Conservation (phyloP, 306 rosid genomes). For the Acmispon strigosus region DNA sequence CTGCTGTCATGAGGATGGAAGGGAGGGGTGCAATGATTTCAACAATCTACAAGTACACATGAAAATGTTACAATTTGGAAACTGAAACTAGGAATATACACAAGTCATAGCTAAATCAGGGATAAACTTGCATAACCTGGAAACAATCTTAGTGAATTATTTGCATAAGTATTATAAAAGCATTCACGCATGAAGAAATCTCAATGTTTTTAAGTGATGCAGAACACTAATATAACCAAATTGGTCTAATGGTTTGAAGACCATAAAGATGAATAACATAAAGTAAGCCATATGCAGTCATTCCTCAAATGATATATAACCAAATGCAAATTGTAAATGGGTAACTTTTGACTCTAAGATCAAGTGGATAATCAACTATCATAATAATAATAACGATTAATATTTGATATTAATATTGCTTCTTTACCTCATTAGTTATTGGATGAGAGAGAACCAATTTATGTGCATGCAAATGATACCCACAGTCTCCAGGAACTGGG, state of each 20-base stretch:
- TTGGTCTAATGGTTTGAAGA: not conserved
- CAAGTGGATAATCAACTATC: too few relatives aligned
- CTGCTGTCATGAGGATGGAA: constrained; percentile 35
- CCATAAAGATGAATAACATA: not conserved
- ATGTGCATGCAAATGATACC: constrained; percentile 81
- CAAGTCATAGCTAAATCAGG: too few relatives aligned
- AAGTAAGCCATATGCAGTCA: not conserved
- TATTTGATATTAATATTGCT: too few relatives aligned
- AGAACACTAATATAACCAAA: not conserved
- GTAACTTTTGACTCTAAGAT: not conserved
- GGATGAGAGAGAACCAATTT: constrained; percentile 63
- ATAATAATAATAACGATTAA: too few relatives aligned
- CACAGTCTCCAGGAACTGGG: constrained; percentile 95
- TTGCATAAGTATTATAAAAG: too few relatives aligned
- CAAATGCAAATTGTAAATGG: not conserved
- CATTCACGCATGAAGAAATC: too few relatives aligned
- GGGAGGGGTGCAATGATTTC: constrained; percentile 64
- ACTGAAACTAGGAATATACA: not conserved
- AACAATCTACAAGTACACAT: constrained; percentile 35
- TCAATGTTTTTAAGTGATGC: too few relatives aligned
- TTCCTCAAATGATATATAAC: not conserved
- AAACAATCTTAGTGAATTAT: too few relatives aligned
- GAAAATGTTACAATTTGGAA: not conserved
- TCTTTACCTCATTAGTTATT: constrained; percentile 50
- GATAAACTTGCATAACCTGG: too few relatives aligned